Base-by-base conservation (phyloP, 139 green algal genomes). In the Chlamydomonas incerta region DNA sequence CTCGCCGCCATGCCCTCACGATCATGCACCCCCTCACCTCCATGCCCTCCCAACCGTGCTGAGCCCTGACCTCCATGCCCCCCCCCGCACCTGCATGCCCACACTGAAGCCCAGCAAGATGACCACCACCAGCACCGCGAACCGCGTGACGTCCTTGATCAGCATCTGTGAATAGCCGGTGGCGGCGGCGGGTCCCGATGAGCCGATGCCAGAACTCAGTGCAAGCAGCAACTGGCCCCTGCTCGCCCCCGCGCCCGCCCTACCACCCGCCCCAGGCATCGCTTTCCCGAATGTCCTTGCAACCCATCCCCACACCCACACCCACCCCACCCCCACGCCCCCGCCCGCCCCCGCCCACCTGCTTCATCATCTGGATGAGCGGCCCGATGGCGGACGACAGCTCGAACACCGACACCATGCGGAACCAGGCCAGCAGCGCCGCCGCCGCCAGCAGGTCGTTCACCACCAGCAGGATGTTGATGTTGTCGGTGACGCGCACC, bases 341-440 rank as follows among this genome's bases (percentile, higher is more conserved):
- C 1, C n/a, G n/a, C n/a, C n/a, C 24, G 63, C 63, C 26, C 28
- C 13, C n/a, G 2, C 63, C 2, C 63, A 70, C 63, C 63, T 70
- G 71, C 41, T 77, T 77, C 71, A 77, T 77, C 71, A 77, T 77
- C 29, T 77, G 71, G 24, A 77, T 77, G 6, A 77, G 71, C 23
- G 71, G 71, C 2, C 71, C 71, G 71, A 77, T 77, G 41, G 71
- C 21, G 26, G 71, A 62, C 9, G 71, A 77, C 37, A 77, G 71
- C 71, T 77, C 71, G 14, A 77, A 63, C 46, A 77, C 71, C 18
- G 35, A 62, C 11, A 77, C 71, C 11, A 77, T 28, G 26, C 71
- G 46, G 46, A 77, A 77, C 71, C 71, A 77, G 2, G 71, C 71
- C 71, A 77, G 65, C 21, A 77, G 71, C 23, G 71, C 71, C 18